These are phyloP conservation scores for Cladosporium halotolerans DNA, from an alignment of 2,329 filamentous ascomycete genomes.

Conservation along the genomic window DNA sequence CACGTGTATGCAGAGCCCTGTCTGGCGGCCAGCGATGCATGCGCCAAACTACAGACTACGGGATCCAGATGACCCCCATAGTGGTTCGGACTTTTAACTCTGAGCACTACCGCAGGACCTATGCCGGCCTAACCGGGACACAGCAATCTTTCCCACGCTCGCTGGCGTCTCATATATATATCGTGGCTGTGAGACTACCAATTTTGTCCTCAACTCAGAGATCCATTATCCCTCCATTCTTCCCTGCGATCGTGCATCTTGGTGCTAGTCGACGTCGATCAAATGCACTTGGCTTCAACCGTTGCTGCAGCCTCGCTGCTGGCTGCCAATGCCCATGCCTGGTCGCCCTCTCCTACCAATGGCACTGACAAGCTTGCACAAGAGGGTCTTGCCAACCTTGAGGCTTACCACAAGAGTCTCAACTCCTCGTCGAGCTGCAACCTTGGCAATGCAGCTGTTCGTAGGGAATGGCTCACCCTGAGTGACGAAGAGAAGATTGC, in stretches of 20 bases:
- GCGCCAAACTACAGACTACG: too few relatives aligned
- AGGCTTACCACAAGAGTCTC: not conserved
- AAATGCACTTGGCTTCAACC: conserved; percentile 1
- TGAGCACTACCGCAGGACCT: too few relatives aligned
- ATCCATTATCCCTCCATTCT: not conserved
- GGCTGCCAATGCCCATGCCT: conserved; percentile 10
- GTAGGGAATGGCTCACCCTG: conserved; percentile 38
- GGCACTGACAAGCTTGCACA: conserved; percentile 21
- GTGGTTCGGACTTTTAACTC: too few relatives aligned
- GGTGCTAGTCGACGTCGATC: not conserved
- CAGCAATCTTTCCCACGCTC: not conserved
- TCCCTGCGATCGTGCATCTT: not conserved
- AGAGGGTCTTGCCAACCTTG: conserved; percentile 20
- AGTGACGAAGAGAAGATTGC: conserved; percentile 20
- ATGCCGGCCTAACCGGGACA: not conserved
- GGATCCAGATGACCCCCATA: too few relatives aligned
- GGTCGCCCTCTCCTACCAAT: conserved; percentile 22
- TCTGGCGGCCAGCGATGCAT: too few relatives aligned
- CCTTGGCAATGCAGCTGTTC: conserved; percentile 33
- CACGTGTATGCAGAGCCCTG: too few relatives aligned
- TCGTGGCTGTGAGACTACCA: not conserved
- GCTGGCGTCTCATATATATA: conserved; percentile 7
- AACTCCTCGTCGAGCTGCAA: conserved; percentile 2
- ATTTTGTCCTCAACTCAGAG: not conserved
- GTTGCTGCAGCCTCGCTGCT: conserved; percentile 8